These are phyloP conservation scores for Hortaea sp. DNA, from an alignment of 2,329 filamentous ascomycete species.

Conservation along the genomic window DNA sequence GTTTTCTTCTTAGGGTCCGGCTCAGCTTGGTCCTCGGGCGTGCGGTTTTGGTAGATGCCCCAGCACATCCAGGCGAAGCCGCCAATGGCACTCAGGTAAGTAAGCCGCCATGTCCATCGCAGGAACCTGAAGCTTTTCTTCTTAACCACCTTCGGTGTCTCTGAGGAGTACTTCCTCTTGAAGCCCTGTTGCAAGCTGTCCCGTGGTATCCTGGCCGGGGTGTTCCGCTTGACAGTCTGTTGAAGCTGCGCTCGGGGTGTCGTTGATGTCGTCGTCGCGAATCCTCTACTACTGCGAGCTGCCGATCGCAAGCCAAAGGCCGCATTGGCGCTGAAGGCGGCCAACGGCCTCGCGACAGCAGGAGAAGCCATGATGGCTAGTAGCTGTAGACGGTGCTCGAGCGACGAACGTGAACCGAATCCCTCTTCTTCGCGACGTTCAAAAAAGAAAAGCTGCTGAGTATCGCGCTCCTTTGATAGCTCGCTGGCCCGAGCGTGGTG, in stretches of 20 bases:
- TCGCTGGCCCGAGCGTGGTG: too few relatives aligned
- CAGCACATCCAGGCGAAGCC: conserved; percentile 65
- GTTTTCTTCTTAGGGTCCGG: conserved; percentile 92
- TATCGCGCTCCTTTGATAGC: too few relatives aligned
- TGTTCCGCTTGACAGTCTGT: not conserved
- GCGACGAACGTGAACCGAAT: too few relatives aligned
- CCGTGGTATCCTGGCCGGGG: conserved; percentile 3
- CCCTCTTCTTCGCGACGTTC: too few relatives aligned
- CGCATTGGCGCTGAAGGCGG: conserved; percentile 5
- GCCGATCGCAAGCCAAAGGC: conserved; percentile 17
- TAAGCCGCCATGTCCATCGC: conserved; percentile 73
- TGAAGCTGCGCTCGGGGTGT: conserved; percentile 9
- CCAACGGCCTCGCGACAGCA: not conserved
- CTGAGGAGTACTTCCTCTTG: conserved; percentile 21
- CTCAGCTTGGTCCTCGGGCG: conserved; percentile 68
- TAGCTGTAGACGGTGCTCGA: not conserved
- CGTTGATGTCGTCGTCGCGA: not conserved
- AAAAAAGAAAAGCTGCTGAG: not conserved
- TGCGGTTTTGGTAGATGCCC: conserved; percentile 69
- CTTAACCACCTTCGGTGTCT: conserved; percentile 25
- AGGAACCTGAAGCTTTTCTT: conserved; percentile 58
- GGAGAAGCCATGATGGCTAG: not conserved
- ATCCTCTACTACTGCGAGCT: conserved; percentile 12
- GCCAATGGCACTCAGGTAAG: conserved; percentile 63
- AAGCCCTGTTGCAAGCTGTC: conserved; percentile 12